Evolutionary conservation across 2,329 filamentous ascomycete genomes (phyloP), one percentile per base, ranked within the genome.

Genomic region (Hortaea werneckii): DNA sequence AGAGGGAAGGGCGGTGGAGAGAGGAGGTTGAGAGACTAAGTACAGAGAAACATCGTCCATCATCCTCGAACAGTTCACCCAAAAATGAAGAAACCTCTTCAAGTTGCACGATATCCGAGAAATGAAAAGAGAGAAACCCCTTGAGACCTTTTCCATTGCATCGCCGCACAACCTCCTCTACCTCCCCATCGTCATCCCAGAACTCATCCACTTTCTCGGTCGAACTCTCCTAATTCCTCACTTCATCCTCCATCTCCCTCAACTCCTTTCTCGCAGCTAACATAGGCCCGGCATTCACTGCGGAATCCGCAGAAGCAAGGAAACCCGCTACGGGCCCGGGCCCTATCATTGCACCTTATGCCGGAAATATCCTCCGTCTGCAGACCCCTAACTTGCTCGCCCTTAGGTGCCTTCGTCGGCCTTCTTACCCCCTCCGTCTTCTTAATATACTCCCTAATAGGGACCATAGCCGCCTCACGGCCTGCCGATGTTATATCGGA

Each of bases 401-500:
- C 74, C 51, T 83, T 76, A 35, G 94, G 81, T 27, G 7, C 6
- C 29, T 78, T 71, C 73, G 86, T 82, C 29, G 51, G 56, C 50
- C 57, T 62, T 26, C 50, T 69, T 7, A 71, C 73, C 26, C 78
- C 78, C 58, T 81, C 80, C 59, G 86, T 81, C 50, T 80, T 72
- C 47, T 84, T 78, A 57, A 96, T 92, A 52, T 83, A 86, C 65
- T 96, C 90, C 45, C 90, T 76, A 28, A 96, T 85, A 1, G 92
- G 92, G 5, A 84, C 82, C 90, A 96, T 96, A 42, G 90, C 92
- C 1, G 92, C 92, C 61, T 96, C 92, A 45, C 92, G 78, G 62
- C 92, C 98, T 2, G 88, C 87, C 67, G 96, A 92, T 63, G 96
- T 98, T 66, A 98, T 89, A 61, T 96, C 92, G 56, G 87, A 94